Evolutionary conservation across 257 asterid genomes (phyloP).

Genomic region (Solanum pimpinellifolium): DNA sequence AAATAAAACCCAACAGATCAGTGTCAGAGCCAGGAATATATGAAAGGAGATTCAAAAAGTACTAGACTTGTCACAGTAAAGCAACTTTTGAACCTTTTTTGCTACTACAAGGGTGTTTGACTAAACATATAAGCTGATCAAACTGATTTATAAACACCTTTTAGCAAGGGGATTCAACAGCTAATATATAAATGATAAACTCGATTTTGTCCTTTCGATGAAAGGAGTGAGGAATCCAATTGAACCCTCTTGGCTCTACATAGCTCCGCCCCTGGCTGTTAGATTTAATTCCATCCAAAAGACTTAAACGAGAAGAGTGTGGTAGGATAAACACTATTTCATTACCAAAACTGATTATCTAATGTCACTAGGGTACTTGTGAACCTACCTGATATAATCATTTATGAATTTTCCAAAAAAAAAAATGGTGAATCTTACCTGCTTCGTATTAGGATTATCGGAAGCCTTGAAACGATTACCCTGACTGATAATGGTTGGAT

Average conservation of each 20-base stretch:
- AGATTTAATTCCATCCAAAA: background rate
- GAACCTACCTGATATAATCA: background rate
- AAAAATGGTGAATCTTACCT: conserved; percentile 18
- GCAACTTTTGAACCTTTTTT: background rate
- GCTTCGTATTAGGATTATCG: conserved; percentile 19
- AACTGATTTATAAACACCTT: background rate
- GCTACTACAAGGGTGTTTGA: background rate
- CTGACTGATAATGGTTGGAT: conserved; percentile 56
- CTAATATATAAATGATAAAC: background rate
- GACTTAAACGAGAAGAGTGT: background rate
- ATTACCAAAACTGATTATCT: background rate
- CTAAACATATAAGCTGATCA: background rate
- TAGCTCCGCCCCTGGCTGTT: background rate
- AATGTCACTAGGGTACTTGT: background rate
- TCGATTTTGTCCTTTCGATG: background rate
- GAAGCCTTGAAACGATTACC: conserved; percentile 53
- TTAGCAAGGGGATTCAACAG: background rate
- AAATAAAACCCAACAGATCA: background rate
- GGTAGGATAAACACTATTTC: background rate
- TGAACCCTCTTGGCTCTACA: background rate
- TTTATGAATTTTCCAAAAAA: background rate
- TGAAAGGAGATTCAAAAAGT: background rate
- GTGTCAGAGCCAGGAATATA: background rate
- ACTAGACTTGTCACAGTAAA: background rate
- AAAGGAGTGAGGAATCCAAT: background rate